A percentile compares a stretch with the other conserved stretches of the same genome.
Evolutionary conservation across 805 yeast genomes (phyloP).

Genomic region (Millerozyma acaciae): DNA sequence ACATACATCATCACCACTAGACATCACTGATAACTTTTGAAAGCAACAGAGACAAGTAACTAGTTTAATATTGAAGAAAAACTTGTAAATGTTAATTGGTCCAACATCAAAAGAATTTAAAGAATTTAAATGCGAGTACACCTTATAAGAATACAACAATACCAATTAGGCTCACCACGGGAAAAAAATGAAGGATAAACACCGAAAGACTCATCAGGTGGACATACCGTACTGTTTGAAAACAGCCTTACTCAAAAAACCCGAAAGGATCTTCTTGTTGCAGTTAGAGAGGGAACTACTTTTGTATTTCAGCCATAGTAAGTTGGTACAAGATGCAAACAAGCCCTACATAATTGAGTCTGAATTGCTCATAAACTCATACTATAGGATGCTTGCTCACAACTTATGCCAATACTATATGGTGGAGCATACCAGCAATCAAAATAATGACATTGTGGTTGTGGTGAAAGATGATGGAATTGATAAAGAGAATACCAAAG

Average conservation of each 20-base stretch:
- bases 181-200: not conserved
- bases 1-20: slow-evolving; percentile 18
- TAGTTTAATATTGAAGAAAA: too few relatives aligned
- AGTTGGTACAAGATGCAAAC: slow-evolving; percentile 28
- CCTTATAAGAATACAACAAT: too few relatives aligned
- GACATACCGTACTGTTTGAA: slow-evolving; percentile 16
- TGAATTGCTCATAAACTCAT: slow-evolving; percentile 55
- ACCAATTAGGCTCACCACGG: too few relatives aligned
- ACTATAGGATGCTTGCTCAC: slow-evolving; percentile 63
- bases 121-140: too few relatives aligned
- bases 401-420: slow-evolving; percentile 66
- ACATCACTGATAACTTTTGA: slow-evolving; percentile 6
- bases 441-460: slow-evolving; percentile 20
- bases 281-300: slow-evolving; percentile 20
- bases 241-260: slow-evolving; percentile 18
- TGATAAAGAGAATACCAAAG: slow-evolving; percentile 11
- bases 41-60: not conserved
- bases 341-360: slow-evolving; percentile 14
- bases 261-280: slow-evolving; percentile 17
- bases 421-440: slow-evolving; percentile 46
- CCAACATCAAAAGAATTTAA: too few relatives aligned
- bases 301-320: slow-evolving; percentile 13
- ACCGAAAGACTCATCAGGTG: slow-evolving; percentile 4
- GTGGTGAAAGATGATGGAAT: slow-evolving; percentile 10
- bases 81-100: too few relatives aligned